A percentile compares a stretch with the other conserved stretches of the same genome.
phyloP scores from a whole-genome alignment of 352 stramenopile species.

The Pythium insidiosum region DNA sequence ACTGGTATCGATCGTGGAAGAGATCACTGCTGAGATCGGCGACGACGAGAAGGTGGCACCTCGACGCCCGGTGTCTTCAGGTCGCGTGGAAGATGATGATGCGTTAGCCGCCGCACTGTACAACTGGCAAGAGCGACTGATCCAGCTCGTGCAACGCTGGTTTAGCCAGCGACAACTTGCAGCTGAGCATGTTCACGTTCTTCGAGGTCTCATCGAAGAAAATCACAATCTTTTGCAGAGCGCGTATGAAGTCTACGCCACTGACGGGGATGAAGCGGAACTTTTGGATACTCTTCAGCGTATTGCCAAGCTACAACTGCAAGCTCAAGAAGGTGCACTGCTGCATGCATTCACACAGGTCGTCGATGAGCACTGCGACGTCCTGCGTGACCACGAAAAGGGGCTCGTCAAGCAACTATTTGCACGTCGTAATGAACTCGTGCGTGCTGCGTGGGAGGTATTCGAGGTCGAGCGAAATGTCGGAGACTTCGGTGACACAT shows the following conservation, averaged over 20 bases:
- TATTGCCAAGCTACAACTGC: slow-evolving; percentile 53
- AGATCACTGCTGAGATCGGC: slow-evolving; percentile 54
- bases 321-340: slow-evolving; percentile 32
- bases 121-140: slow-evolving; percentile 43
- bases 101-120: slow-evolving; percentile 3
- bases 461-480: slow-evolving; percentile 35
- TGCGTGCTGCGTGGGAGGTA: slow-evolving; percentile 40
- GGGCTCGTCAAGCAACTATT: slow-evolving; percentile 40
- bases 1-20: slow-evolving; percentile 44
- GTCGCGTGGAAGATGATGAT: too few relatives aligned
- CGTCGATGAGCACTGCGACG: slow-evolving; percentile 30
- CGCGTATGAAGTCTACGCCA: slow-evolving; percentile 57
- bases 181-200: slow-evolving; percentile 21
- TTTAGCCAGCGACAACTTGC: slow-evolving; percentile 21
- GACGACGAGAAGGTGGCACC: slow-evolving; percentile 47
- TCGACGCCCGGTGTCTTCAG: too few relatives aligned
- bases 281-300: slow-evolving; percentile 65
- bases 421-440: slow-evolving; percentile 31
- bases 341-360: slow-evolving; percentile 19
- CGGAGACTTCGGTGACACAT: slow-evolving; percentile 34
- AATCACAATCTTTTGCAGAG: slow-evolving; percentile 65
- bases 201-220: slow-evolving; percentile 34
- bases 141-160: slow-evolving; percentile 40
- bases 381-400: slow-evolving; percentile 20
- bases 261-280: slow-evolving; percentile 48